These are phyloP conservation scores for Cryptococcus jaspeensis DNA, from an alignment of 1,284 basidiomycete genomes.

Conservation along the genomic window DNA sequence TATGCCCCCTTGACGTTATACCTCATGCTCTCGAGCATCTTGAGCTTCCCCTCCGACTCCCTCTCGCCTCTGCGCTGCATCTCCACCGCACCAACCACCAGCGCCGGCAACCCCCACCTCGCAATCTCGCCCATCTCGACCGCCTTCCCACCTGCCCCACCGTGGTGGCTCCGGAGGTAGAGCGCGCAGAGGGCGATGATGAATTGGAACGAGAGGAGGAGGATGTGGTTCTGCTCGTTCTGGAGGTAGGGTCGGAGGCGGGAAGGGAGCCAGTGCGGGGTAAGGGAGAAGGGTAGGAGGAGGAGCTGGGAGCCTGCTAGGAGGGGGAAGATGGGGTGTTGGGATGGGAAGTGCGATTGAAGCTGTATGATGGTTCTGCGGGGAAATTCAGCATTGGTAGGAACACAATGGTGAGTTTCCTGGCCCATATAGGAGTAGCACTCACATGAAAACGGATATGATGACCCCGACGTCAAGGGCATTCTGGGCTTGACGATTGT, in stretches of 20 bases:
- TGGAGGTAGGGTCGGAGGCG: conserved; percentile 18
- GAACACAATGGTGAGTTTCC: background rate
- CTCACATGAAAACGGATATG: conserved; percentile 33
- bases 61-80: conserved; percentile 34
- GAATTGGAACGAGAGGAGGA: conserved; percentile 21
- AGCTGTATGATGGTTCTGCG: background rate
- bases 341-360: conserved; percentile 1
- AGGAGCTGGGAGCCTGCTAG: conserved; percentile 21
- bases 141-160: background rate
- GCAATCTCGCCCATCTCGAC: conserved; percentile 23
- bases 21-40: conserved; percentile 29
- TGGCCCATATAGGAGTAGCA: background rate
- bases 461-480: conserved; percentile 36
- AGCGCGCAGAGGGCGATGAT: conserved; percentile 9
- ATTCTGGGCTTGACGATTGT: conserved; percentile 25
- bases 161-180: conserved; percentile 4
- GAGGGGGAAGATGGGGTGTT: conserved; percentile 13
- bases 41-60: conserved; percentile 24
- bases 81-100: conserved; percentile 33
- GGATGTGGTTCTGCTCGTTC: conserved; percentile 20
- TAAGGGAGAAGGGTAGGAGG: conserved; percentile 36
- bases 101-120: conserved; percentile 33
- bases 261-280: conserved; percentile 24
- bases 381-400: background rate
- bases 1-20: conserved; percentile 43